Evolutionary conservation across 2,329 filamentous ascomycete species (phyloP).

Genomic region (Ophiocordyceps sinensis): DNA sequence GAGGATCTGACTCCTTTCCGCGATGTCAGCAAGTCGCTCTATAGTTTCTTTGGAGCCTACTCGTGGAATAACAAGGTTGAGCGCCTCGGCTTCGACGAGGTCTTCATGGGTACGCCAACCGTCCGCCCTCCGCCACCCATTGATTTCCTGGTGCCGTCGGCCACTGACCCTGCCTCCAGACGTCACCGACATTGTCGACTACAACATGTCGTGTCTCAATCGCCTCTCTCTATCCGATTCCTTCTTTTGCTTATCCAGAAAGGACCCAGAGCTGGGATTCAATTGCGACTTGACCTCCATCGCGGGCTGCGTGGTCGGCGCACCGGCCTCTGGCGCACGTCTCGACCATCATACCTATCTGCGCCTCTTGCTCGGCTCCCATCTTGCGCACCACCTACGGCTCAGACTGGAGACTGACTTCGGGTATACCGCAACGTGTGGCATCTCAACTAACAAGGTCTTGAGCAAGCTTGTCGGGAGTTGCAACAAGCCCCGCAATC

Average conservation of each 20-base stretch:
- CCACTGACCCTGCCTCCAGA: conserved; percentile 32
- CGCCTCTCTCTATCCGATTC: conserved; percentile 46
- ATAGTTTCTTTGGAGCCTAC: conserved; percentile 54
- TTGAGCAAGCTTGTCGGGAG: conserved; percentile 75
- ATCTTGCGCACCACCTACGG: conserved; percentile 64
- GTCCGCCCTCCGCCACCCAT: too few relatives aligned
- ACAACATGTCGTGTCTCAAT: conserved; percentile 64
- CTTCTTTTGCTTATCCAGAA: conserved; percentile 64
- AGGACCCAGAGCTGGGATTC: conserved; percentile 71
- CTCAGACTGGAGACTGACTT: conserved; percentile 56
- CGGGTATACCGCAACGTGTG: conserved; percentile 78
- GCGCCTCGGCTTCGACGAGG: conserved; percentile 80
- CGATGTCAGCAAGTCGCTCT: conserved; percentile 71
- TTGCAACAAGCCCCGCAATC: conserved; percentile 72
- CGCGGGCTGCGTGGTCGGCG: conserved; percentile 42
- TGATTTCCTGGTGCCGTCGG: too few relatives aligned
- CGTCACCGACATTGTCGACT: conserved; percentile 72
- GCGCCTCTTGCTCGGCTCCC: conserved; percentile 62
- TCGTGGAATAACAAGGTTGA: conserved; percentile 72
- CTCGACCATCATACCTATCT: conserved; percentile 29
- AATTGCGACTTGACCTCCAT: conserved; percentile 55
- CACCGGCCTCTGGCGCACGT: conserved; percentile 7
- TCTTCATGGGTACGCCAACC: conserved; percentile 31
- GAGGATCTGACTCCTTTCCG: conserved; percentile 79
- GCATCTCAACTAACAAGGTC: conserved; percentile 76